Conservation (phyloP, 2,329 filamentous ascomycete species). For the Fusarium lateritium region DNA sequence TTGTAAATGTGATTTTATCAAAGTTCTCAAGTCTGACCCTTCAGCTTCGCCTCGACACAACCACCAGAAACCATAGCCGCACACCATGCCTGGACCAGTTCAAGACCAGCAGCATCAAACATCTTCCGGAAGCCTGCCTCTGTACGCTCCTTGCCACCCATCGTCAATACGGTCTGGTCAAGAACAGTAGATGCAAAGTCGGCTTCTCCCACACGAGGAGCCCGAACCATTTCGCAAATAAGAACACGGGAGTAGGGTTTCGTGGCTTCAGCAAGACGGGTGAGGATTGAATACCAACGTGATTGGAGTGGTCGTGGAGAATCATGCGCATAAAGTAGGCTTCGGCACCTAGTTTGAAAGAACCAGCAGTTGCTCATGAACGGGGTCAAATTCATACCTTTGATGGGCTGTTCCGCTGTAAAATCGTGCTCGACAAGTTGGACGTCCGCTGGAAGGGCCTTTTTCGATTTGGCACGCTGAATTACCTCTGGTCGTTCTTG, state of each 20-base stretch:
- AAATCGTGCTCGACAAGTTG: conserved; percentile 51
- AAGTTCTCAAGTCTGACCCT: conserved; percentile 1
- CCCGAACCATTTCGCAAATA: conserved; percentile 54
- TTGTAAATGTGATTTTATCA: neutral
- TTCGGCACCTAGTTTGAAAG: conserved; percentile 47
- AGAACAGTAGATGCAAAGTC: conserved; percentile 51
- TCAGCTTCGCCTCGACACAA: conserved; percentile 47
- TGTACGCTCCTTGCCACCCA: conserved; percentile 54
- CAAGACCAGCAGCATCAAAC: conserved; percentile 50
- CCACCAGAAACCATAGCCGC: conserved; percentile 45
- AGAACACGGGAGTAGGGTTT: conserved; percentile 49
- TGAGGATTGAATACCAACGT: conserved; percentile 49
- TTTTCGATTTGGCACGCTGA: conserved; percentile 40
- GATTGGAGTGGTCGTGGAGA: conserved; percentile 53
- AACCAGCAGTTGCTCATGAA: neutral
- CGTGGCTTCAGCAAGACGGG: conserved; percentile 49
- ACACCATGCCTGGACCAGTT: conserved; percentile 49
- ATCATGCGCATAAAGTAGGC: conserved; percentile 56
- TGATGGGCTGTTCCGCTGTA: conserved; percentile 50
- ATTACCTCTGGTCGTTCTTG: conserved; percentile 50
- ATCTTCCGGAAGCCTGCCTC: conserved; percentile 50
- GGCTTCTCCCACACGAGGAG: conserved; percentile 49
- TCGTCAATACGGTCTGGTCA: conserved; percentile 54
- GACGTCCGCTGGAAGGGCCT: conserved; percentile 38
- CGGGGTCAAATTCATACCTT: conserved; percentile 34